Percentiles rank a stretch among this genome's conserved stretches.
phyloP scores from a whole-genome alignment of 2,329 filamentous ascomycete genomes.

The Pyrenochaeta sp. region DNA sequence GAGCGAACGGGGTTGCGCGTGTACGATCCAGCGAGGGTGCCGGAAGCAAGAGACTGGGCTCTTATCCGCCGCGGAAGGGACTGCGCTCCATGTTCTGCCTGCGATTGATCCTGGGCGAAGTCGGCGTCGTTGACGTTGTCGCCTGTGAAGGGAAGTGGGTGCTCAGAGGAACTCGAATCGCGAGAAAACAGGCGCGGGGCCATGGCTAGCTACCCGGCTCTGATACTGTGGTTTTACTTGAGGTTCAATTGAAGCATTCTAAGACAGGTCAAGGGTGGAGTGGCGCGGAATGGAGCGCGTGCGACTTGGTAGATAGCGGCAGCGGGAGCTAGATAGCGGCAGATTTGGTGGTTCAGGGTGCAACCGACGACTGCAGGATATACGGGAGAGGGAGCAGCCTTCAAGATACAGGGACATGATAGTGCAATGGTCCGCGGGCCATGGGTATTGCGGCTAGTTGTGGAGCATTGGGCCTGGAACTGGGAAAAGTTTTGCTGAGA shows the following conservation, averaged over 20 bases:
- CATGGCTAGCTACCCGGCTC: constrained; percentile 23
- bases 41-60: constrained; percentile 32
- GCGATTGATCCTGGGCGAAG: constrained; percentile 29
- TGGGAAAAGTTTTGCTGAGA: constrained; percentile 15
- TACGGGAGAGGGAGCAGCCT: constrained; percentile 1
- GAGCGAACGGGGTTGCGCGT: constrained; percentile 71
- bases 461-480: constrained; percentile 7
- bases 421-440: not conserved
- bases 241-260: constrained; percentile 7
- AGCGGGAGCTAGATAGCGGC: constrained; percentile 8
- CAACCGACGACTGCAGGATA: not conserved
- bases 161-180: constrained; percentile 27
- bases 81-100: constrained; percentile 32
- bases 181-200: constrained; percentile 30
- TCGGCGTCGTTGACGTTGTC: constrained; percentile 41
- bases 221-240: not conserved
- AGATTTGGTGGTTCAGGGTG: constrained; percentile 3
- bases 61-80: constrained; percentile 39
- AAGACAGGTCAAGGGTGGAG: constrained; percentile 1
- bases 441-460: constrained; percentile 17
- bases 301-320: constrained; percentile 5
- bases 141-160: constrained; percentile 44
- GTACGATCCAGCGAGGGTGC: constrained; percentile 40
- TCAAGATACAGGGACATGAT: constrained; percentile 2
- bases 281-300: not conserved